Base-by-base conservation (phyloP, 352 stramenopile genomes). In the Aphanomyces stellatus region DNA sequence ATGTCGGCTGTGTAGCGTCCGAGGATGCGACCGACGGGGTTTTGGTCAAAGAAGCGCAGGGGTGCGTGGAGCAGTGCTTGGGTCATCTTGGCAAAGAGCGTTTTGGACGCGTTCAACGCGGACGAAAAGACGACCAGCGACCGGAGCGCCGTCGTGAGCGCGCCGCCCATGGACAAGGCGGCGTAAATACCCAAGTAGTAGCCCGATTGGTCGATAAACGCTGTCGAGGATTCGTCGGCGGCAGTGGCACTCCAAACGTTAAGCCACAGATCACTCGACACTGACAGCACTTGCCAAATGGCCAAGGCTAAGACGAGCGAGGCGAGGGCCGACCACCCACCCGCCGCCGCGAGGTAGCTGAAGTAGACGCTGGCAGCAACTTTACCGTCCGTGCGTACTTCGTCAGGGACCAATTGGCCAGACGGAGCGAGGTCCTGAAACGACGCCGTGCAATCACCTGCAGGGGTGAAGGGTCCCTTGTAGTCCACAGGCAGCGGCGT, bases 161-260 rank as follows among this genome's bases (percentile, higher is more conserved):
- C 76, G 33, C 76, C 74, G 41, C 74, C 71, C 27, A 88, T 51
- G n/a, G 76, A 81, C 40, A 91, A 71, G 0, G 62, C 78, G 8
- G 72, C 71, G 69, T 90, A 91, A 43, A 90, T 82, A 49, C 77
- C 62, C 53, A 91, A 55, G 68, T 87, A 82, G 43, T 34, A 71
- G 2, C 0, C 19, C 17, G 49, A 56, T 25, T 30, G 2, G 4
- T 51, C 35, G 0, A 8, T 10, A 28, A 63, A 64, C 11, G 3
- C 33, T 5, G 6, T 19, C 17, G 3, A 4, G 4, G 30, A 7
- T 3, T 19, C 35, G 15, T 2, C 10, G 17, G 22, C 11, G 5
- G 30, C 19, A 4, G 41, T 49, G 5, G 22, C n/a, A 35, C 11
- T 51, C 56, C 56, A 64, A 15, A 35, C 22, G 27, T 35, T 35